Conservation (phyloP, 495 filamentous ascomycete species). For the Gamarada debralockiae region DNA sequence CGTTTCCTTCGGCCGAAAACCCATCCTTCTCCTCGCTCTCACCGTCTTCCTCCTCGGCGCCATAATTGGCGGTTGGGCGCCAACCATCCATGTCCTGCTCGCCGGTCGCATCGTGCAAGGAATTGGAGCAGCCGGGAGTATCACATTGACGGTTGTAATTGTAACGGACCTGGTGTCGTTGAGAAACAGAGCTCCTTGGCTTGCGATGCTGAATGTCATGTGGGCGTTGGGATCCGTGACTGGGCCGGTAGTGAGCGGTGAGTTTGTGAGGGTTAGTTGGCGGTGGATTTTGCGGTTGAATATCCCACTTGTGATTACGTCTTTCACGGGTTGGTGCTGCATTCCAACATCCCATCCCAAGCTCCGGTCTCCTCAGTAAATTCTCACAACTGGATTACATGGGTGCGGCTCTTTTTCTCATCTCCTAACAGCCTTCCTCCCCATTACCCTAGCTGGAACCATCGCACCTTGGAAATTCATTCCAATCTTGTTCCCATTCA, state of each 20-base stretch:
- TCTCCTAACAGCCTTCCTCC: conserved; percentile 23
- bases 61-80: conserved; percentile 53
- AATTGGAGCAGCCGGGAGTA: conserved; percentile 63
- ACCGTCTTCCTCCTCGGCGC: conserved; percentile 51
- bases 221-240: conserved; percentile 61
- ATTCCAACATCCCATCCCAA: conserved; percentile 16
- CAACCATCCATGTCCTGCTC: conserved; percentile 52
- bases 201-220: conserved; percentile 32
- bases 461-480: too few relatives aligned
- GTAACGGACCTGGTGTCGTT: conserved; percentile 60
- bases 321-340: neutral
- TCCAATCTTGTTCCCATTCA: conserved; percentile 43
- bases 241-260: conserved; percentile 1
- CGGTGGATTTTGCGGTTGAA: conserved; percentile 44
- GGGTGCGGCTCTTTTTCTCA: too few relatives aligned
- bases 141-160: conserved; percentile 56
- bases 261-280: conserved; percentile 37
- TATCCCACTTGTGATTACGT: conserved; percentile 32
- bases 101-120: conserved; percentile 64
- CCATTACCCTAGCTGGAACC: too few relatives aligned
- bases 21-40: conserved; percentile 45
- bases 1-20: conserved; percentile 44
- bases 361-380: conserved; percentile 27
- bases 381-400: conserved; percentile 45
- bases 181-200: conserved; percentile 36